Evolutionary conservation across 2,329 filamentous ascomycete genomes (phyloP), one percentile per base, ranked within the genome.

Genomic region (Aspergillus fumigatus): DNA sequence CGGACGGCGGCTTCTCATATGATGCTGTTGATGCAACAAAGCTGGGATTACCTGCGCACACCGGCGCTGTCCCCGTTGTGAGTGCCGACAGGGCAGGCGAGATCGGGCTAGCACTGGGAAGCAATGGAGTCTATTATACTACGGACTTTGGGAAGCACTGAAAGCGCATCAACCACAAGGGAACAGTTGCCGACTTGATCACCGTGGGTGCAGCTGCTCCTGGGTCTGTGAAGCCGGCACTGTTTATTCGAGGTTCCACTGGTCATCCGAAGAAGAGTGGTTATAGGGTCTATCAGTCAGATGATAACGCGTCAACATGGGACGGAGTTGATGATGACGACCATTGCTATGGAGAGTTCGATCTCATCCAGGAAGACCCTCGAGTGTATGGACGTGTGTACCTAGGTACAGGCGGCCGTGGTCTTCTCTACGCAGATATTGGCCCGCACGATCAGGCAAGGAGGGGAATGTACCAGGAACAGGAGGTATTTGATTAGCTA

Each of bases 331-430:
- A 60, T 48, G 56, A 60, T 32, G 53, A 60, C 17, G 10, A 50
- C 8, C 58, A 60, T 51, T 56, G 55, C 11, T 60, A 60, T 48
- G 58, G 58, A 23, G 58, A 56, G 7, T 35, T 60, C 38, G 48
- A 48, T 14, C 53, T 59, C 26, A 56, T 60, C 38, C 59, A 60
- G 47, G 59, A 56, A 5, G 59, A 60, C 29, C 59, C 59, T 52
- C 56, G 56, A 3, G 56, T 60, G 27, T 59, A 60, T 29, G 59
- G 59, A 11, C 59, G 59, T 23, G 59, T 60, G n/a, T 60, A 60
- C 47, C 50, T 59, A 25, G 59, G 59, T 5, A 60, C 56, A 5
- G 59, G 59, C 7, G 59, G 56, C 1, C 59, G 56, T 14, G 59
- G 56, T 17, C 56, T 56, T 27, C 32, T 59, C 11, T 56, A 59